phyloP scores from a whole-genome alignment of 2,329 filamentous ascomycete species.

The Fusarium sp. region DNA sequence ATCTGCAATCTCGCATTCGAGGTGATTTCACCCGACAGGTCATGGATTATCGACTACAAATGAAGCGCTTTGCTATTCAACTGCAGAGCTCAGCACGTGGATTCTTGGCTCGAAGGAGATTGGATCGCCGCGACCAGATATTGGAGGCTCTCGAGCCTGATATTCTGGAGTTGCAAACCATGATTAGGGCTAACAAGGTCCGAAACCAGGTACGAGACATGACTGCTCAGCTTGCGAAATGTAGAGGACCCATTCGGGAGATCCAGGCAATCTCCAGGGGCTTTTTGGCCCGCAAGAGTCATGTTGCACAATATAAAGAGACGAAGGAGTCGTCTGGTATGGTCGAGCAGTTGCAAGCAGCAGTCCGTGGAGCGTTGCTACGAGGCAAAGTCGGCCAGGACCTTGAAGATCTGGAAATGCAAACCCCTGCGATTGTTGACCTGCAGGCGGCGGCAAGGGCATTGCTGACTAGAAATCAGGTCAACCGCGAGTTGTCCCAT shows the following conservation, averaged over 20 bases:
- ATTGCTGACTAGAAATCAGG: slow-evolving; percentile 67
- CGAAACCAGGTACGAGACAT: slow-evolving; percentile 68
- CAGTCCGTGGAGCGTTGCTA: slow-evolving; percentile 74
- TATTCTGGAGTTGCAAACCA: slow-evolving; percentile 83
- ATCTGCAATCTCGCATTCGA: slow-evolving; percentile 87
- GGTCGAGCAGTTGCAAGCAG: slow-evolving; percentile 72
- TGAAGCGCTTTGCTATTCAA: slow-evolving; percentile 82
- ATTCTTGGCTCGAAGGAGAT: slow-evolving; percentile 74
- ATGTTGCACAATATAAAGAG: slow-evolving; percentile 67
- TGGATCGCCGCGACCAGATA: slow-evolving; percentile 72
- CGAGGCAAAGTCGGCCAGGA: slow-evolving; percentile 68
- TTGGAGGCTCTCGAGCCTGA: slow-evolving; percentile 78
- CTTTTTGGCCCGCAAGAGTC: slow-evolving; percentile 70
- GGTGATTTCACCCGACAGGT: slow-evolving; percentile 90
- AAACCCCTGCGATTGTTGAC: slow-evolving; percentile 63
- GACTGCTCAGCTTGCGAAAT: slow-evolving; percentile 70
- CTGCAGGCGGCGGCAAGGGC: slow-evolving; percentile 77
- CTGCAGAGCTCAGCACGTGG: slow-evolving; percentile 86
- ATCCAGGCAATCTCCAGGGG: slow-evolving; percentile 76
- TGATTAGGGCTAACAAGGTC: slow-evolving; percentile 77
- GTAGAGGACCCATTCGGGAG: slow-evolving; percentile 71
- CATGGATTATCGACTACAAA: slow-evolving; percentile 82
- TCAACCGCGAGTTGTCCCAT: slow-evolving; percentile 63
- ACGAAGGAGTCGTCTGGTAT: slow-evolving; percentile 64
- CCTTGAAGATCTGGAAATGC: slow-evolving; percentile 63